Percentiles rank a stretch among this genome's conserved stretches.
phyloP scores from a whole-genome alignment of 306 rosid species.

The Prunus armeniaca region DNA sequence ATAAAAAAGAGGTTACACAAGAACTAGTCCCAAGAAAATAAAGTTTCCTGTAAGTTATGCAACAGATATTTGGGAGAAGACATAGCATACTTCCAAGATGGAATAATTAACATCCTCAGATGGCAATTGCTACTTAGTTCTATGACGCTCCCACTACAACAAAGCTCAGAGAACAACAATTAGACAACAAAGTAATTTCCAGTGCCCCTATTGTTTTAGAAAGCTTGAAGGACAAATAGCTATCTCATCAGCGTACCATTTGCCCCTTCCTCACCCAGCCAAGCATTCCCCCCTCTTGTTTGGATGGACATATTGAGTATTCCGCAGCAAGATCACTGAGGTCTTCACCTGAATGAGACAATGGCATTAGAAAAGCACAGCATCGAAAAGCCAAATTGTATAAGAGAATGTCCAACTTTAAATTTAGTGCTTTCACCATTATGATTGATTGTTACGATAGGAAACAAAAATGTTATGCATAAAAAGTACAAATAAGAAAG shows the following conservation, averaged over 20 bases:
- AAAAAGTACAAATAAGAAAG: neutral
- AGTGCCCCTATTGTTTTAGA: neutral
- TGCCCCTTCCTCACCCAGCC: slow-evolving; percentile 96
- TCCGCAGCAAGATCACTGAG: slow-evolving; percentile 91
- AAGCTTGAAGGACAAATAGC: slow-evolving; percentile 13
- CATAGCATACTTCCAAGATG: neutral
- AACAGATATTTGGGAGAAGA: neutral
- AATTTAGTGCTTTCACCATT: neutral
- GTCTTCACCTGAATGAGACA: slow-evolving; percentile 70
- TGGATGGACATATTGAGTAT: slow-evolving; percentile 83
- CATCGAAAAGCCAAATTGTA: neutral
- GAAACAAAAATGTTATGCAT: neutral
- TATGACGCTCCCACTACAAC: neutral
- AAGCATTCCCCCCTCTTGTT: slow-evolving; percentile 91
- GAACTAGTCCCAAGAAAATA: neutral
- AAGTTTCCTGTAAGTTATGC: neutral
- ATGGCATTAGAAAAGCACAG: slow-evolving; percentile 11
- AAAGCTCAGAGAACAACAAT: neutral
- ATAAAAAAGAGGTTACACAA: neutral
- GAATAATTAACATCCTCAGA: neutral
- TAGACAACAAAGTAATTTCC: slow-evolving; percentile 6
- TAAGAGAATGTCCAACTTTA: slow-evolving; percentile 4
- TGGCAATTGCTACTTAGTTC: neutral
- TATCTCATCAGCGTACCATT: slow-evolving; percentile 54
- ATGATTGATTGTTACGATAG: neutral